phyloP scores from a whole-genome alignment of 345 rosid genomes.

The Eucalyptus leucophloia region DNA sequence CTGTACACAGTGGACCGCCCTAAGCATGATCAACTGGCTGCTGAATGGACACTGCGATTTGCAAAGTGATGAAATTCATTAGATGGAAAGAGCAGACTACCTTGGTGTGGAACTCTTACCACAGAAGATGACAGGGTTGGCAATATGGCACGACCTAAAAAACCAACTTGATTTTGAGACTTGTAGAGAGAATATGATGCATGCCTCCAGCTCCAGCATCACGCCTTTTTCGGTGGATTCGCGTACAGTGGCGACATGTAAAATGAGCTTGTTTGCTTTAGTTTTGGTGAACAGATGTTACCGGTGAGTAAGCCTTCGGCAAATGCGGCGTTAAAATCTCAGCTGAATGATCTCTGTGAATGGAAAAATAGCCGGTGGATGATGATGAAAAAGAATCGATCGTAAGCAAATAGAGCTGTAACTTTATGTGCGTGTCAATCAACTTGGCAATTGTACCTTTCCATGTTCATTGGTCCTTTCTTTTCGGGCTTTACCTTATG shows the following conservation, averaged over 20 bases:
- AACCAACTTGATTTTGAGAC: not conserved
- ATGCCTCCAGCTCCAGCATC: not conserved
- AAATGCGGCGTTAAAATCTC: not conserved
- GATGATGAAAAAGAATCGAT: not conserved
- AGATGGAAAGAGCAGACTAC: not conserved
- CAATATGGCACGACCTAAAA: not conserved
- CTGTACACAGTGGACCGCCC: slow-evolving; percentile 64
- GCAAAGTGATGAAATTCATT: slow-evolving; percentile 32
- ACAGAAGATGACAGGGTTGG: not conserved
- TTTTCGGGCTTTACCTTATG: not conserved
- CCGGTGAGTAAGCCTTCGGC: not conserved
- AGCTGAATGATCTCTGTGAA: not conserved
- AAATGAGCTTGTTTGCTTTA: not conserved
- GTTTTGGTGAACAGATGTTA: not conserved
- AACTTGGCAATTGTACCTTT: not conserved
- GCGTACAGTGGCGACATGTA: not conserved
- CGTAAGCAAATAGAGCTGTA: not conserved
- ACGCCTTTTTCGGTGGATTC: not conserved
- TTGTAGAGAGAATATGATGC: not conserved
- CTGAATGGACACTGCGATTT: slow-evolving; percentile 84
- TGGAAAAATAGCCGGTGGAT: not conserved
- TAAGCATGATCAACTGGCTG: slow-evolving; percentile 70
- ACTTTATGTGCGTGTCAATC: not conserved
- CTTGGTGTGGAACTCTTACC: not conserved
- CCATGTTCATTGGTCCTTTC: not conserved